Percentiles rank a stretch among this genome's conserved stretches.
Conservation (phyloP, 1,284 basidiomycete genomes). For the Meripilus lineatus region DNA sequence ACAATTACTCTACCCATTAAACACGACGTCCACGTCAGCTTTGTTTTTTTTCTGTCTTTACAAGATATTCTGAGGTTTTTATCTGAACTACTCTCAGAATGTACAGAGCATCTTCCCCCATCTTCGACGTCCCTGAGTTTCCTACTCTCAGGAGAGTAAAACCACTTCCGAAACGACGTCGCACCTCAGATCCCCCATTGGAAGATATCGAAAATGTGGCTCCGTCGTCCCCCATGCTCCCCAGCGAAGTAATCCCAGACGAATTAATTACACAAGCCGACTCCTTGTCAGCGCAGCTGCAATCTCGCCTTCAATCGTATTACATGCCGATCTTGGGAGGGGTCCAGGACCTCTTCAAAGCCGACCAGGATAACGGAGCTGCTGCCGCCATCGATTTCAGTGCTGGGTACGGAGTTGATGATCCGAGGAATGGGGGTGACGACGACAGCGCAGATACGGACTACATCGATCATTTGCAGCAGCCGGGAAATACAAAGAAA, state of each 20-base stretch:
- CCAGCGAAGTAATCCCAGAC: slow-evolving; percentile 27
- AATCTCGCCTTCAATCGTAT: slow-evolving; percentile 56
- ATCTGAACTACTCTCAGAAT: slow-evolving; percentile 15
- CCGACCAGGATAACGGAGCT: slow-evolving; percentile 9
- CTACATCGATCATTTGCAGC: slow-evolving; percentile 60
- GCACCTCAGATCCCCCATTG: slow-evolving; percentile 34
- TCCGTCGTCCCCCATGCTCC: slow-evolving; percentile 10
- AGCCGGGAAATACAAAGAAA: slow-evolving; percentile 82
- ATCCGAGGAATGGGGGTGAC: slow-evolving; percentile 27
- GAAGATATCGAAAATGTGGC: slow-evolving; percentile 15
- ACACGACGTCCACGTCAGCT: slow-evolving; percentile 9
- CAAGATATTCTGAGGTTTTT: not conserved
- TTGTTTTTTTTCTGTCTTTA: not conserved
- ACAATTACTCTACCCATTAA: not conserved
- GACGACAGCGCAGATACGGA: slow-evolving; percentile 54
- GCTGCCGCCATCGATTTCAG: slow-evolving; percentile 23
- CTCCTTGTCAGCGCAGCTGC: slow-evolving; percentile 46
- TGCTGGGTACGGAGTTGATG: slow-evolving; percentile 8
- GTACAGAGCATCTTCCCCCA: slow-evolving; percentile 48
- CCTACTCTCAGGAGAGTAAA: slow-evolving; percentile 59
- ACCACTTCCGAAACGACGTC: slow-evolving; percentile 70
- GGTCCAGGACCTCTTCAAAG: slow-evolving; percentile 38
- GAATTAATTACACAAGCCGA: slow-evolving; percentile 48
- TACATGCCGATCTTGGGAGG: slow-evolving; percentile 52
- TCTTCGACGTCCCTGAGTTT: slow-evolving; percentile 59